Evolutionary conservation across 108 stramenopile genomes (phyloP).

Genomic region (Skeletonema grethae): DNA sequence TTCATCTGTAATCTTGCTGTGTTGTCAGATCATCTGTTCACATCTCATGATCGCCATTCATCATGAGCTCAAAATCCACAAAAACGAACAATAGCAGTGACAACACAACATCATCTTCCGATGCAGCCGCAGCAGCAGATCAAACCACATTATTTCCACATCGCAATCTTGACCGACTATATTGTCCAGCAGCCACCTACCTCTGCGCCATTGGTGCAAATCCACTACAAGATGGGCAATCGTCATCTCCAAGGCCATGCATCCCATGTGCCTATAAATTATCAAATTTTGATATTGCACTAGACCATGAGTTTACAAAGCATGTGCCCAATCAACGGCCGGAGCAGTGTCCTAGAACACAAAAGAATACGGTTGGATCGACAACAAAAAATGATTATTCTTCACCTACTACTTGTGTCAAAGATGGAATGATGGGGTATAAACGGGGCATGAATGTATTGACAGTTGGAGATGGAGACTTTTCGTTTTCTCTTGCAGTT

Average conservation of each 20-base stretch:
- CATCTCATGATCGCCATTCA: no score
- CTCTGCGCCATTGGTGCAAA: slow-evolving; percentile 33
- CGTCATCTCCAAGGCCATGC: slow-evolving; percentile 37
- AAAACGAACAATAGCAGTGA: neutral
- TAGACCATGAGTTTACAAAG: slow-evolving; percentile 67
- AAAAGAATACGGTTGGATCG: neutral
- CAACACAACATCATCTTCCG: neutral
- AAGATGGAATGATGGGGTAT: slow-evolving; percentile 51
- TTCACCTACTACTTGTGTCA: neutral
- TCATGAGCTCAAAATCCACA: no score
- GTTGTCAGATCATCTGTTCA: no score
- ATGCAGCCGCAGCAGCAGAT: no score
- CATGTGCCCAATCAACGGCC: slow-evolving; percentile 75
- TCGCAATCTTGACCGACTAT: slow-evolving; percentile 30
- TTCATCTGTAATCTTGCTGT: no score
- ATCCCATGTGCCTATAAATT: slow-evolving; percentile 90
- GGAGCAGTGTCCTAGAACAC: slow-evolving; percentile 70
- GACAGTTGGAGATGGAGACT: slow-evolving; percentile 93
- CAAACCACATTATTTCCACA: slow-evolving; percentile 11
- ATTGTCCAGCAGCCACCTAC: slow-evolving; percentile 30
- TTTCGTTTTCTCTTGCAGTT: slow-evolving; percentile 83
- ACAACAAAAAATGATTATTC: neutral
- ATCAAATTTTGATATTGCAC: slow-evolving; percentile 71
- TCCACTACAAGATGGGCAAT: neutral
- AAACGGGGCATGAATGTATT: slow-evolving; percentile 68